These are phyloP conservation scores for Fusarium paranaense DNA, from an alignment of 2,329 filamentous ascomycete species.

Conservation along the genomic window DNA sequence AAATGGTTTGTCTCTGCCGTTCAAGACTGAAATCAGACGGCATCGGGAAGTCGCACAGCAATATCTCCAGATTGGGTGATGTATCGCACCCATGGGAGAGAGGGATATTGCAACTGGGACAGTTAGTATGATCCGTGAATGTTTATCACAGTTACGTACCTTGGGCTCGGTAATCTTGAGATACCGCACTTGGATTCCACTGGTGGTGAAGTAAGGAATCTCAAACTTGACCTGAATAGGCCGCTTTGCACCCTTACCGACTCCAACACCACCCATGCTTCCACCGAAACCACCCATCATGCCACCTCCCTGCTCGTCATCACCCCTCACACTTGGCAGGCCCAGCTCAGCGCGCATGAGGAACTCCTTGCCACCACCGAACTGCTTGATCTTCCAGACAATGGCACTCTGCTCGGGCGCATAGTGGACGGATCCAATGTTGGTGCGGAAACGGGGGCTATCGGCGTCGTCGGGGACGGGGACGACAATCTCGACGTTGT, in stretches of 20 bases:
- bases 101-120: constrained; percentile 92
- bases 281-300: constrained; percentile 98
- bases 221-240: constrained; percentile 99
- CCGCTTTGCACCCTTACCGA: constrained; percentile 86
- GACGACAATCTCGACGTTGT: constrained; percentile 98
- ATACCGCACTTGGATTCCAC: constrained; percentile 97
- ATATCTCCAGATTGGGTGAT: constrained; percentile 99
- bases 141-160: constrained; percentile 66
- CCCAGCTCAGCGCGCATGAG: constrained; percentile 98
- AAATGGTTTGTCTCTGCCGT: constrained; percentile 6
- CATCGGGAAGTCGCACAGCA: constrained; percentile 92
- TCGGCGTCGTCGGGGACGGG: constrained; percentile 98
- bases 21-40: constrained; percentile 65
- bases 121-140: constrained; percentile 14
- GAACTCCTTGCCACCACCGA: constrained; percentile 98
- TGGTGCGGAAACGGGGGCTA: constrained; percentile 94
- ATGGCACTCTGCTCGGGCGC: constrained; percentile 97
- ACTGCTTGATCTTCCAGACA: constrained; percentile 99
- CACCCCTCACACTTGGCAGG: constrained; percentile 91
- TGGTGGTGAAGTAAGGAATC: constrained; percentile 99
- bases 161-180: constrained; percentile 99
- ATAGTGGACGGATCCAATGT: constrained; percentile 97
- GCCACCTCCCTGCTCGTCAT: constrained; percentile 94
- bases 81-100: constrained; percentile 96
- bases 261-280: constrained; percentile 92